Evolutionary conservation across 2,329 filamentous ascomycete genomes (phyloP).

Genomic region (Cercospora beticola): DNA sequence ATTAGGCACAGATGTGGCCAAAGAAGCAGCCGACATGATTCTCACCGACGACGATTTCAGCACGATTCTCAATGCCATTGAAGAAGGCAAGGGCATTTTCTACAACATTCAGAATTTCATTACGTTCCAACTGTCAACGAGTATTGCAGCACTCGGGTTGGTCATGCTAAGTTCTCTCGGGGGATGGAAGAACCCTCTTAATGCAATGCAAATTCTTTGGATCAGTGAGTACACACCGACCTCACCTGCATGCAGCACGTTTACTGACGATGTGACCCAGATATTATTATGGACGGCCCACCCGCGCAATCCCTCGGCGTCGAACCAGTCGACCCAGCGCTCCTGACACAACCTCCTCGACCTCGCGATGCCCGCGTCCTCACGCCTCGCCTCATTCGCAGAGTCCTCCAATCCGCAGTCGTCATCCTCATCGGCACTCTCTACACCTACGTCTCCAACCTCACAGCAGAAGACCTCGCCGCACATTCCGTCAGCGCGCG

Average conservation of each 20-base stretch:
- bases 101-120: conserved; percentile 99
- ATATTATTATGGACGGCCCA: conserved; percentile 99
- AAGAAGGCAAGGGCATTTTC: conserved; percentile 98
- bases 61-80: conserved; percentile 90
- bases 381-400: conserved; percentile 76
- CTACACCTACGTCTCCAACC: conserved; percentile 86
- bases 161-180: conserved; percentile 90
- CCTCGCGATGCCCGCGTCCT: conserved; percentile 85
- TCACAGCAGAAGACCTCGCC: conserved; percentile 68
- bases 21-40: conserved; percentile 94
- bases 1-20: conserved; percentile 93
- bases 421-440: conserved; percentile 94
- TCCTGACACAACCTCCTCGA: conserved; percentile 88
- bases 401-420: conserved; percentile 81
- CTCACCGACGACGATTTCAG: conserved; percentile 86
- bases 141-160: conserved; percentile 85
- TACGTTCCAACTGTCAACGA: conserved; percentile 96
- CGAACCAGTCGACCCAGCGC: conserved; percentile 87
- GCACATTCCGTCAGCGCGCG: conserved; percentile 71
- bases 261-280: conserved; percentile 48
- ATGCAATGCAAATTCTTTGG: conserved; percentile 99
- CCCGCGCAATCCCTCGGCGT: conserved; percentile 96
- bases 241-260: background rate
- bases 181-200: conserved; percentile 91
- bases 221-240: conserved; percentile 69